Evolutionary conservation across 345 rosid genomes (phyloP).

Genomic region (Populus ilicifolia): DNA sequence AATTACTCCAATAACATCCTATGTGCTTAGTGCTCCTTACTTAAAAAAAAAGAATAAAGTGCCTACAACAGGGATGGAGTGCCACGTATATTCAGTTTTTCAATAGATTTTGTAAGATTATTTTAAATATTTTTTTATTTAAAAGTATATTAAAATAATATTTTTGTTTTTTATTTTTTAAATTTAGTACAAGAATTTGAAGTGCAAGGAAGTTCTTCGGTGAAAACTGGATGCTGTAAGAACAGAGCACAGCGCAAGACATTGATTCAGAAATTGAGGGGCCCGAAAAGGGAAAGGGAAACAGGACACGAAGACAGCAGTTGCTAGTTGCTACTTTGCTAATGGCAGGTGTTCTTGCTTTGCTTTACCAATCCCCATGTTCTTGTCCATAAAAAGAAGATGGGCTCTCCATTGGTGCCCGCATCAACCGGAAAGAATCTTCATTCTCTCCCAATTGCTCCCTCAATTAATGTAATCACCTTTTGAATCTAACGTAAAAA

Average conservation of each 20-base stretch:
- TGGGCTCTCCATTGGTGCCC: conserved; percentile 1
- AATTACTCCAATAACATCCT: too few relatives aligned
- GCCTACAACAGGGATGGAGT: too few relatives aligned
- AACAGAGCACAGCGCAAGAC: not conserved
- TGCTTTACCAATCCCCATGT: not conserved
- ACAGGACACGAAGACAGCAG: not conserved
- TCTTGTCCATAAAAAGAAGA: conserved; percentile 5
- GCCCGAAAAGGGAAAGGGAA: not conserved
- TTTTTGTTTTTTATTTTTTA: too few relatives aligned
- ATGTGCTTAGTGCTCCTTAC: too few relatives aligned
- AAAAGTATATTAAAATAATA: too few relatives aligned
- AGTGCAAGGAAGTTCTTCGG: too few relatives aligned
- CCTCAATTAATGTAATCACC: not conserved
- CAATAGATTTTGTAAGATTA: too few relatives aligned
- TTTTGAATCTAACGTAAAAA: not conserved
- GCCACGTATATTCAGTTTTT: too few relatives aligned
- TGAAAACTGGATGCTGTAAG: not conserved
- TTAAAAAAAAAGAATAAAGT: too few relatives aligned
- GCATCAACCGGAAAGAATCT: conserved; percentile 5
- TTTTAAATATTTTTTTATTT: too few relatives aligned
- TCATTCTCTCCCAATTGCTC: not conserved
- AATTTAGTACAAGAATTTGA: too few relatives aligned
- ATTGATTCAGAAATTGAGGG: not conserved
- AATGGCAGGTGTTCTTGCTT: not conserved
- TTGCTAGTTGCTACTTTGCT: not conserved